Evolutionary conservation across 129 eudicot species (phyloP).

Genomic region (Flaveria robusta): DNA sequence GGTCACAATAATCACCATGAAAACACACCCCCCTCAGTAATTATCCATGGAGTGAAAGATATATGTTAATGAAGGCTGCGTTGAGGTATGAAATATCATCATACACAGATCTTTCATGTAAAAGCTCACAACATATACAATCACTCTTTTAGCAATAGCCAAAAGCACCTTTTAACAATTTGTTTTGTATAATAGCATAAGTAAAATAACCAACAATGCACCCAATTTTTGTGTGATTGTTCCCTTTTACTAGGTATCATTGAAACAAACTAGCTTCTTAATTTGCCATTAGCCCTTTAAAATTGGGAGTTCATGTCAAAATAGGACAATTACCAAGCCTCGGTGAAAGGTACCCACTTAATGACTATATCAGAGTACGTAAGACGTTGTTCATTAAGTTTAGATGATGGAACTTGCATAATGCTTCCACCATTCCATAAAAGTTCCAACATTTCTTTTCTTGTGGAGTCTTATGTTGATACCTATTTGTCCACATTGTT

Average conservation of each 20-base stretch:
- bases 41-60: not conserved
- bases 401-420: too few species aligned
- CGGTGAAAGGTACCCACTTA: too few species aligned
- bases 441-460: not conserved
- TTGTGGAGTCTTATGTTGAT: not conserved
- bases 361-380: too few species aligned
- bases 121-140: conserved; percentile 1
- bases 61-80: not conserved
- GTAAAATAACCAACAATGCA: not conserved
- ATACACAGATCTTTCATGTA: not conserved
- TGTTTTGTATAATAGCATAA: not conserved
- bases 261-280: not conserved
- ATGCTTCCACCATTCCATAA: too few species aligned
- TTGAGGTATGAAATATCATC: not conserved
- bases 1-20: not conserved
- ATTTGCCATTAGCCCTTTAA: not conserved
- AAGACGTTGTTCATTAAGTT: too few species aligned
- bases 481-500: not conserved
- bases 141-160: not conserved
- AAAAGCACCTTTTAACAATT: not conserved
- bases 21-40: not conserved
- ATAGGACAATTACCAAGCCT: too few species aligned
- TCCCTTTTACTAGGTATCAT: not conserved
- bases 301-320: not conserved
- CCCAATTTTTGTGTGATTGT: too few species aligned